A percentile compares a stretch with the other conserved stretches of the same genome.
Evolutionary conservation across 2,329 filamentous ascomycete genomes (phyloP).

Genomic region (Aspergillus quadricinctus): DNA sequence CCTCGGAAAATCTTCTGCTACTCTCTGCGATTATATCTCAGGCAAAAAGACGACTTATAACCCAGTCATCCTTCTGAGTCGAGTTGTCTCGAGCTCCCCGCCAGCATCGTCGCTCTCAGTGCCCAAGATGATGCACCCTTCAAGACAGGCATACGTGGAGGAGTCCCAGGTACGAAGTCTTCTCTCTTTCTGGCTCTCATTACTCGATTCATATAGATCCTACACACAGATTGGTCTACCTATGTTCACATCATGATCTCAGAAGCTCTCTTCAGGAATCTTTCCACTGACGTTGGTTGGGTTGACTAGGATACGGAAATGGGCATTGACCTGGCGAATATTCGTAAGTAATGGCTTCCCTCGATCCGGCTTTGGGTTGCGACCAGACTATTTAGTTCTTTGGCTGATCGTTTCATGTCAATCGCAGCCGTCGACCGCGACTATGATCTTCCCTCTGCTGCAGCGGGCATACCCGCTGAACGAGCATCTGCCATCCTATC

Average conservation of each 20-base stretch:
- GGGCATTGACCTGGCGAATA: slow-evolving; percentile 59
- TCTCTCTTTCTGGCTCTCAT: not conserved
- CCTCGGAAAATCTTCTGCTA: not conserved
- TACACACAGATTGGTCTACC: not conserved
- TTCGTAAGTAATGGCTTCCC: slow-evolving; percentile 50
- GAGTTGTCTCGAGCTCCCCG: slow-evolving; percentile 5
- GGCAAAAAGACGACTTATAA: not conserved
- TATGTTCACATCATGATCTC: not conserved
- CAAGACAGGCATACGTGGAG: slow-evolving; percentile 90
- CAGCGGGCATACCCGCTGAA: slow-evolving; percentile 66
- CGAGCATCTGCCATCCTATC: slow-evolving; percentile 79
- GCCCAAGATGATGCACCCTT: slow-evolving; percentile 67
- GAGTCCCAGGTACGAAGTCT: slow-evolving; percentile 62
- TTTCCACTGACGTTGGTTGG: slow-evolving; percentile 16
- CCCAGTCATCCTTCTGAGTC: not conserved
- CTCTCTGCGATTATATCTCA: not conserved
- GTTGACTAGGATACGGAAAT: slow-evolving; percentile 48
- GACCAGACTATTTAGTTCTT: not conserved
- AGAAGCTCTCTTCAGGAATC: slow-evolving; percentile 8
- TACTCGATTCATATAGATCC: slow-evolving; percentile 5
- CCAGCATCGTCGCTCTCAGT: not conserved
- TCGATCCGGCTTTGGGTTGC: slow-evolving; percentile 1
- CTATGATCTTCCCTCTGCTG: slow-evolving; percentile 68
- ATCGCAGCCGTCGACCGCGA: slow-evolving; percentile 66
- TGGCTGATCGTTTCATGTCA: not conserved